Base-by-base conservation (phyloP, 345 rosid species). In the Pistacia integerrima region DNA sequence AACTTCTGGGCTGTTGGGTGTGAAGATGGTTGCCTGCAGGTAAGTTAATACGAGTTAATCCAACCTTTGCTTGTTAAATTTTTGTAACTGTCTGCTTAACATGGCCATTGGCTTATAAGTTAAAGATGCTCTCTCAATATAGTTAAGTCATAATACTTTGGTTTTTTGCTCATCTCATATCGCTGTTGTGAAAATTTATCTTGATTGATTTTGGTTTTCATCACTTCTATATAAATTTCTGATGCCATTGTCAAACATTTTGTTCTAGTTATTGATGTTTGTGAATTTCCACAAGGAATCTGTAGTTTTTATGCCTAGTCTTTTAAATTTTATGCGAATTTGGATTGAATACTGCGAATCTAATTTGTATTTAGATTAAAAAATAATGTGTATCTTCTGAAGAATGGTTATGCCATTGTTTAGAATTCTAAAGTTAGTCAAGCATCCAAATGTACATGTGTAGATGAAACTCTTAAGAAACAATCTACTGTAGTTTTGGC, bases 1-100 rank as follows among this genome's bases (percentile, higher is more conserved):
- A 94, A 97, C 77, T 90, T 97, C 78, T 97, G 98, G 99, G 99
- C 97, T 33, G 97, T 91, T 74, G 99, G 99, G 49, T 92, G 97
- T 74, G 98, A 97, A 81, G 97, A 94, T 83, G 99, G 99, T 72
- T 89, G 92, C 79, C 90, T 94, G 61, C 98, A 97, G 94, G 99
- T 93, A 79, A 74, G 73, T 52, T 49, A 44, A 33, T 22, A 69
- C 36, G 9, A 16, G 12, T 64, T 16, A 16, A 67, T 77, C 51
- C 22, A 75, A 72, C 1, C 18, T 30, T 57, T 17, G 25, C 61
- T 22, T 56, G 25, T 56, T 33, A 35, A 64, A 36, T 46, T 14
- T 49, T 35, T 69, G 11, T 25, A 60, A 13, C 64, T 1, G 0
- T 76, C 60, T 28, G 35, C 35, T 54, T 55, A 51, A 13, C 14